These are phyloP conservation scores for Dothistroma pini DNA, from an alignment of 2,329 filamentous ascomycete genomes.

Conservation along the genomic window DNA sequence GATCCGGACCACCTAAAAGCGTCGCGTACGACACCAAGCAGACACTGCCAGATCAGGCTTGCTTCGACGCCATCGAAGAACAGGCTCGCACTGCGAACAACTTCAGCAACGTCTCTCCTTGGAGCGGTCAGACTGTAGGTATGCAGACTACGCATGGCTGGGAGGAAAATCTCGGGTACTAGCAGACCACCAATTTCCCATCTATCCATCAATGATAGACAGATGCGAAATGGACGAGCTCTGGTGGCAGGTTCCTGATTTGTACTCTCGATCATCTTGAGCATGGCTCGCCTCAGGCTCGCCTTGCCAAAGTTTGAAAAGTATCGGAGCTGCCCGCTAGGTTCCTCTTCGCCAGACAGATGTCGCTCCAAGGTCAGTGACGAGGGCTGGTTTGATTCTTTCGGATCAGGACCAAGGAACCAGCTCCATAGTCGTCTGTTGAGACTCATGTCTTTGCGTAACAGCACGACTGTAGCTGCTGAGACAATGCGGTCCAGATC, in stretches of 20 bases:
- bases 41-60: constrained; percentile 69
- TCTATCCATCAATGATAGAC: constrained; percentile 92
- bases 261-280: constrained; percentile 67
- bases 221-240: constrained; percentile 84
- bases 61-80: constrained; percentile 99
- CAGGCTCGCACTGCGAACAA: constrained; percentile 85
- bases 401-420: constrained; percentile 78
- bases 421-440: constrained; percentile 95
- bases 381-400: constrained; percentile 27
- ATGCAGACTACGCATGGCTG: constrained; percentile 75
- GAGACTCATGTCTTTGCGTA: constrained; percentile 90
- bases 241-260: constrained; percentile 59
- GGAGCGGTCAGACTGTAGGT: constrained; percentile 64
- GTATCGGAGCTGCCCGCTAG: constrained; percentile 58
- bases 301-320: constrained; percentile 77
- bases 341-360: constrained; percentile 50
- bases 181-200: constrained; percentile 95
- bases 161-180: constrained; percentile 82
- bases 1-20: constrained; percentile 9
- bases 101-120: constrained; percentile 75
- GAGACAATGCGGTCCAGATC: constrained; percentile 80
- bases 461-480: constrained; percentile 82
- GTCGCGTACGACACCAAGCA: constrained; percentile 24
- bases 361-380: constrained; percentile 23
- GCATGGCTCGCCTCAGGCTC: constrained; percentile 68